phyloP scores from a whole-genome alignment of 1,284 basidiomycete genomes.

The Leccinum fuscescens region DNA sequence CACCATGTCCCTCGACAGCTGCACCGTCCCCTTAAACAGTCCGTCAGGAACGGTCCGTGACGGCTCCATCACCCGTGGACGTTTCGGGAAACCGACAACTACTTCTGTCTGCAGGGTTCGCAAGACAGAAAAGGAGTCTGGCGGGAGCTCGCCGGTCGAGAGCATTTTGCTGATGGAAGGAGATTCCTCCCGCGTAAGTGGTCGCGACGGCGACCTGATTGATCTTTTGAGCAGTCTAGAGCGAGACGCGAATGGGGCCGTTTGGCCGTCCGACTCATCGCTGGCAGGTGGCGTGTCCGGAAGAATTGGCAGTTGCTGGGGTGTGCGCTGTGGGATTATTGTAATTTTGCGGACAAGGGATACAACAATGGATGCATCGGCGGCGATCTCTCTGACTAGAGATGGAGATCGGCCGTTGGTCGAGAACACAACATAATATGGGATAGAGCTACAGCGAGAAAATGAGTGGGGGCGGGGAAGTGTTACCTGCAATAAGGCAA shows the following conservation, averaged over 20 bases:
- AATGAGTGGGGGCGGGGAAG: conserved; percentile 59
- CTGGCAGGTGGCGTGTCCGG: conserved; percentile 48
- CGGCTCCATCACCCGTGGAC: conserved; percentile 46
- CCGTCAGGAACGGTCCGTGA: conserved; percentile 57
- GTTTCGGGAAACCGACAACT: conserved; percentile 65
- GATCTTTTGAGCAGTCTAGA: conserved; percentile 48
- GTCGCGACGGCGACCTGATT: conserved; percentile 33
- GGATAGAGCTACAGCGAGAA: conserved; percentile 53
- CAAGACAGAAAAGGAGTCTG: conserved; percentile 45
- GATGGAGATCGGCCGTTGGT: conserved; percentile 53
- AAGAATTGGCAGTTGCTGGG: conserved; percentile 38
- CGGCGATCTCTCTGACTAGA: conserved; percentile 60
- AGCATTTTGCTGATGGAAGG: conserved; percentile 41
- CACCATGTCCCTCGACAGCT: conserved; percentile 55
- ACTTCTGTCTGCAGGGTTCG: conserved; percentile 52
- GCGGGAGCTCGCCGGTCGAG: conserved; percentile 40
- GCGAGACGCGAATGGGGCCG: conserved; percentile 19
- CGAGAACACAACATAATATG: conserved; percentile 70
- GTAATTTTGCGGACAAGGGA: conserved; percentile 58
- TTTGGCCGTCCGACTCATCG: conserved; percentile 45
- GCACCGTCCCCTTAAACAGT: conserved; percentile 56
- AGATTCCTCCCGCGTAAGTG: conserved; percentile 22
- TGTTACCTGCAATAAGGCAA: conserved; percentile 48
- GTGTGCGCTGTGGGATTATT: conserved; percentile 39
- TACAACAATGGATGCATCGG: conserved; percentile 66